Evolutionary conservation across 1,139 yeast species (phyloP).

Genomic region (Eremothecium cymbalariae): DNA sequence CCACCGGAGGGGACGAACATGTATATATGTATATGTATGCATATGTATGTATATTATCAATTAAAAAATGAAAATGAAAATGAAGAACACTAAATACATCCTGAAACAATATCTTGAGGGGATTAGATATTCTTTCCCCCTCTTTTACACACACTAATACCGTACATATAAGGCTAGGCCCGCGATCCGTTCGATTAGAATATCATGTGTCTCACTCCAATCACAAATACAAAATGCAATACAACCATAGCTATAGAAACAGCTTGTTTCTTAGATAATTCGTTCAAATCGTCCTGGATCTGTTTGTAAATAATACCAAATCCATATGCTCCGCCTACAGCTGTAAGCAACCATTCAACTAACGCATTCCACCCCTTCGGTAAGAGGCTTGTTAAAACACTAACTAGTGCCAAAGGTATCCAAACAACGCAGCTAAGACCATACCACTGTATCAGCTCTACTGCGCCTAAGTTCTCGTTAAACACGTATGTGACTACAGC

Average conservation of each 20-base stretch:
- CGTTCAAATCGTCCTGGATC: conserved; percentile 4
- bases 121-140: not conserved
- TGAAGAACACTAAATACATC: not conserved
- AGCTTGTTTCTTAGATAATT: conserved; percentile 8
- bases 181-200: too few relatives aligned
- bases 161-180: too few relatives aligned
- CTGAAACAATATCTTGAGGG: not conserved
- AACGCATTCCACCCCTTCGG: conserved; percentile 4
- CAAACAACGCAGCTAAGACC: conserved; percentile 27
- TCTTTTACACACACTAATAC: conserved; percentile 2
- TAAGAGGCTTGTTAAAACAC: conserved; percentile 13
- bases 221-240: conserved; percentile 17
- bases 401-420: conserved; percentile 19
- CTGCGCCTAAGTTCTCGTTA: conserved; percentile 9
- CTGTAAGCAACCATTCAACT: conserved; percentile 12
- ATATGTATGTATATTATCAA: not conserved
- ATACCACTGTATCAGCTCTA: conserved; percentile 21
- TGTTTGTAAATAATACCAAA: conserved; percentile 10
- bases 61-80: not conserved
- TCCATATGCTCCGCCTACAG: conserved; percentile 14
- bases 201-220: too few relatives aligned
- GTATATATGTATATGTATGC: too few relatives aligned
- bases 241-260: conserved; percentile 10
- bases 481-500: conserved; percentile 14
- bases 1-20: conserved; percentile 1